Evolutionary conservation across 495 filamentous ascomycete genomes (phyloP).

Genomic region (Tuber umbilicatum): DNA sequence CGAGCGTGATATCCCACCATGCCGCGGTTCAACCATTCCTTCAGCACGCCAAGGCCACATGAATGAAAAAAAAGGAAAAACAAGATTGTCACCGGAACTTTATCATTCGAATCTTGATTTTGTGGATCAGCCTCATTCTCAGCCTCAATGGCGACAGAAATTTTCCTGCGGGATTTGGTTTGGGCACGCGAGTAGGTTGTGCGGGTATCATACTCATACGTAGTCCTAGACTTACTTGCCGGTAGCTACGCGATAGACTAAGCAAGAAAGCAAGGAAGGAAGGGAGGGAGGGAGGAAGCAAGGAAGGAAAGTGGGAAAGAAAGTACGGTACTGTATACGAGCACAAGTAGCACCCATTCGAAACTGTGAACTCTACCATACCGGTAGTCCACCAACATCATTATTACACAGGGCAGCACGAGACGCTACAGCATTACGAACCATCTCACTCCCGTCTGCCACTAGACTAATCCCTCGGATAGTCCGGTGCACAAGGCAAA

Average conservation of each 20-base stretch:
- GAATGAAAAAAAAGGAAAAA: not conserved
- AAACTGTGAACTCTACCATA: too few relatives aligned
- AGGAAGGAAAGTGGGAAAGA: not conserved
- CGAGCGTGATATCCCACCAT: not conserved
- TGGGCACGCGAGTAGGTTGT: not conserved
- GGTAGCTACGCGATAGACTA: too few relatives aligned
- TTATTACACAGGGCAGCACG: not conserved
- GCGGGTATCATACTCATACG: not conserved
- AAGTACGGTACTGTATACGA: too few relatives aligned
- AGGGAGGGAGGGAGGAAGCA: not conserved
- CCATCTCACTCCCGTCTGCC: not conserved
- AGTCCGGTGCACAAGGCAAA: not conserved
- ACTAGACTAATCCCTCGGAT: not conserved
- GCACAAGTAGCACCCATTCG: too few relatives aligned
- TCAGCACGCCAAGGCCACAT: not conserved
- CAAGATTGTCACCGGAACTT: not conserved
- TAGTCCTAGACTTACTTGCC: not conserved
- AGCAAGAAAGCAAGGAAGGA: not conserved
- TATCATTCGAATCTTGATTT: not conserved
- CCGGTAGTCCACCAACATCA: not conserved
- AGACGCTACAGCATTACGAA: not conserved
- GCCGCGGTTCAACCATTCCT: not conserved
- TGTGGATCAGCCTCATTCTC: not conserved
- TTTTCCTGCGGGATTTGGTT: not conserved
- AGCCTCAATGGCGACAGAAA: not conserved